These are phyloP conservation scores for Venturia nashicola DNA, from an alignment of 2,329 filamentous ascomycete genomes.

Conservation along the genomic window DNA sequence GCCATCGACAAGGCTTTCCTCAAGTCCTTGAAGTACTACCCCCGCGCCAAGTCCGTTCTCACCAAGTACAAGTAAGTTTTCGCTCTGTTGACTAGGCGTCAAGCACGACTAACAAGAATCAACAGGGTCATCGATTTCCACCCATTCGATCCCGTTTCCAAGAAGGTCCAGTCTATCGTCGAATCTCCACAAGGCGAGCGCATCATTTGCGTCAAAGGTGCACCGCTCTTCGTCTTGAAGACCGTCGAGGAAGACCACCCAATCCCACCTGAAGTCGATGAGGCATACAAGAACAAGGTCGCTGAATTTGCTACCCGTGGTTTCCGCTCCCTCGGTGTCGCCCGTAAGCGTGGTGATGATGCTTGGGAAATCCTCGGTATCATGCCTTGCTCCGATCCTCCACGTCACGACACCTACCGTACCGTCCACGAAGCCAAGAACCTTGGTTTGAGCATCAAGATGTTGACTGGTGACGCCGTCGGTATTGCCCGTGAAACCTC, in stretches of 20 bases:
- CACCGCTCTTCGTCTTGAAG: slow-evolving; percentile 75
- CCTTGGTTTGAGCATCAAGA: slow-evolving; percentile 84
- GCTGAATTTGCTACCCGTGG: slow-evolving; percentile 85
- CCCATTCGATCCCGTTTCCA: slow-evolving; percentile 86
- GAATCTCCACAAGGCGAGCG: slow-evolving; percentile 72
- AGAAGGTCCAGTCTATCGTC: slow-evolving; percentile 79
- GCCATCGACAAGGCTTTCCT: slow-evolving; percentile 93
- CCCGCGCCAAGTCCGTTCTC: slow-evolving; percentile 66
- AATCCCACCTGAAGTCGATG: slow-evolving; percentile 63
- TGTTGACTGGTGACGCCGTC: slow-evolving; percentile 90
- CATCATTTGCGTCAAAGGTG: slow-evolving; percentile 84
- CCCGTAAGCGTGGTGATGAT: slow-evolving; percentile 71
- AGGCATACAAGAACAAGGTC: slow-evolving; percentile 85
- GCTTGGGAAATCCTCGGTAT: slow-evolving; percentile 89
- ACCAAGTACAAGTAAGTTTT: slow-evolving; percentile 56
- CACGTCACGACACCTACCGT: slow-evolving; percentile 79
- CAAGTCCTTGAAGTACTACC: slow-evolving; percentile 72
- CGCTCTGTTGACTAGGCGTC: background rate
- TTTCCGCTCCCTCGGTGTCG: slow-evolving; percentile 88
- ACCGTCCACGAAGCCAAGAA: slow-evolving; percentile 84
- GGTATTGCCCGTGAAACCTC: slow-evolving; percentile 88
- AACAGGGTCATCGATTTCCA: slow-evolving; percentile 58
- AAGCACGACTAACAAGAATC: background rate
- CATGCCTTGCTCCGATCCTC: slow-evolving; percentile 87
- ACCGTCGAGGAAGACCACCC: slow-evolving; percentile 77